Base-by-base conservation (phyloP, 176 grass and related monocot genomes). In the Saccharum officinarum region DNA sequence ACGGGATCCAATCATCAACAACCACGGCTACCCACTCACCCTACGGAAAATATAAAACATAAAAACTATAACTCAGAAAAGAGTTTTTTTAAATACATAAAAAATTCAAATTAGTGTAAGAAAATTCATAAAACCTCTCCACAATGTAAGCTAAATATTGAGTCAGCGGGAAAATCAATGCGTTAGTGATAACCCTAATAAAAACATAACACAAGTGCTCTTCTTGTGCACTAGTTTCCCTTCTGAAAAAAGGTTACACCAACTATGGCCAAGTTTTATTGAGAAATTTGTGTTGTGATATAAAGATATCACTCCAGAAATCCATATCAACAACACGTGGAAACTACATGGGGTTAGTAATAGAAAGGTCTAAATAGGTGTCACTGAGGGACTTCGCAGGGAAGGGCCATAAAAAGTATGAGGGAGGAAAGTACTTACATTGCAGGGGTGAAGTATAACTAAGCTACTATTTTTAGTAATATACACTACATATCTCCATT, bases 21-120 rank as follows among this genome's bases (percentile, higher is more conserved):
- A 99, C 97, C 62, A 99, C 93, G n/a, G 97, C 90, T 38, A 99
- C 97, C 97, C 97, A 99, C 60, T 99, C 97, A 76, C 97, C 97
- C 97, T 99, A 68, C 34, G 84, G 30, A 80, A 80, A 89, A 80
- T 49, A 74, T 78, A 38, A 67, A 47, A 67, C 41, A 49, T 42
- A 80, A 45, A 50, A 75, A 31, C 59, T 60, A 71, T 77, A 46
- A 74, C 10, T 50, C 39, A 31, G 23, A 16, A 55, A 81, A 82
- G 63, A 47, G 41, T 73, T 47, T 41, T 23, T 42, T 6, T 18
- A 52, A 75, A 66, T 14, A 46, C 25, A 26, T 6, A 14, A 66
- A 80, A 80, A 61, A 67, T 9, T 40, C 44, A 84, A 60, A 59
- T 34, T 73, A 64, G 44, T 73, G 1, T 34, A 72, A 85, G 8